Conservation (phyloP, 1,284 basidiomycete species). For the Ustilago hordei region DNA sequence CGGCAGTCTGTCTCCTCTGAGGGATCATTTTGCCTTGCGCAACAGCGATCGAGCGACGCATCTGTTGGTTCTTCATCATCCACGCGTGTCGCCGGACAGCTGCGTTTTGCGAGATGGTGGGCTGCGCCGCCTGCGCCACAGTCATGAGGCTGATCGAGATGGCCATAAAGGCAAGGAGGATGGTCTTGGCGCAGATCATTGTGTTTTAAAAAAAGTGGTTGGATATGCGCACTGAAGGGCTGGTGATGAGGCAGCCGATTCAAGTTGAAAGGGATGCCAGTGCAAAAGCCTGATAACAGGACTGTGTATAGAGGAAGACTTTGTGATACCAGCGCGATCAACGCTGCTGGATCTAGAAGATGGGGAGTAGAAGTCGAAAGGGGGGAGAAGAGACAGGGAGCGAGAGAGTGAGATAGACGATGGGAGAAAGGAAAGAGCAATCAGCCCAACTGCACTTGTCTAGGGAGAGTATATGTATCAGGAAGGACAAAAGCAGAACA, state of each 20-base stretch:
- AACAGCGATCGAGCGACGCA: constrained; percentile 34
- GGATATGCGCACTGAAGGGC: background rate
- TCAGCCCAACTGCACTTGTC: background rate
- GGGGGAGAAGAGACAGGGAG: constrained; percentile 6
- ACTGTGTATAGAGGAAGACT: background rate
- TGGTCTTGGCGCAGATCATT: constrained; percentile 37
- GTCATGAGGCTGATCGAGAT: constrained; percentile 31
- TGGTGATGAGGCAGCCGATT: background rate
- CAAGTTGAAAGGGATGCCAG: constrained; percentile 5
- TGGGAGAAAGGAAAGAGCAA: background rate
- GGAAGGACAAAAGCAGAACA: background rate
- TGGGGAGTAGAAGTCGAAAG: constrained; percentile 8
- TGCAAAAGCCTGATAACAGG: background rate
- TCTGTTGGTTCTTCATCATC: constrained; percentile 26
- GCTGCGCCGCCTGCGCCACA: constrained; percentile 41
- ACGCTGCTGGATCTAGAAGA: constrained; percentile 34
- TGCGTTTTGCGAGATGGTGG: constrained; percentile 46
- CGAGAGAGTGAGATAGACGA: background rate
- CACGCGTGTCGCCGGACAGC: constrained; percentile 34
- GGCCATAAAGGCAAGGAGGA: constrained; percentile 43
- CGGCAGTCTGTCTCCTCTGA: constrained; percentile 42
- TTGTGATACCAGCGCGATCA: constrained; percentile 41
- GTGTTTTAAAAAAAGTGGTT: background rate
- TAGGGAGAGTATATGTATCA: constrained; percentile 4
- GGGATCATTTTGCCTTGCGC: constrained; percentile 32